These are phyloP conservation scores for Umbelopsis ramanniana DNA, from an alignment of 192 early-diverging fungal species.

Conservation along the genomic window DNA sequence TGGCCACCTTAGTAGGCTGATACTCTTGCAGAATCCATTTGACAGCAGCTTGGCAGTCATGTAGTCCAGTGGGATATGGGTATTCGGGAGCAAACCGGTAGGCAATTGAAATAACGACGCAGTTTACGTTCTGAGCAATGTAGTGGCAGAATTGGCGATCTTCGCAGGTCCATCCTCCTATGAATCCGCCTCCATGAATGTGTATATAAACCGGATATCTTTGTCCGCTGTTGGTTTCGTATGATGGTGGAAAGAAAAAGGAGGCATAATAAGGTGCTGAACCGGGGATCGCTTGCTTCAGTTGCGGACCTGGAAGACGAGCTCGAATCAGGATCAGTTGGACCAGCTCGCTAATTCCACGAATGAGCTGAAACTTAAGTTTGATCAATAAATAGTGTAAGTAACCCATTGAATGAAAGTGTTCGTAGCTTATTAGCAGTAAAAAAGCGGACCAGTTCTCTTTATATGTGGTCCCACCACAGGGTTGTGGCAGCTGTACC, in stretches of 20 bases:
- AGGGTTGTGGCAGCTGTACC: no score
- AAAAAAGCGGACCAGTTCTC: not conserved
- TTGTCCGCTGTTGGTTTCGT: not conserved
- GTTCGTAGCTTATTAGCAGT: not conserved
- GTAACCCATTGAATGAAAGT: not conserved
- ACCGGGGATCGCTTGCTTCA: not conserved
- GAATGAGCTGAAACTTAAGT: not conserved
- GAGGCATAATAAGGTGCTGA: not conserved
- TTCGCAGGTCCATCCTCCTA: not conserved
- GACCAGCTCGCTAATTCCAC: not conserved
- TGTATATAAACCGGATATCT: slow-evolving; percentile 13
- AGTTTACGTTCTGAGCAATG: not conserved
- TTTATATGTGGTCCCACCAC: no score
- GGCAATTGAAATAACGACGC: slow-evolving; percentile 7
- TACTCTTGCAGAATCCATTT: slow-evolving; percentile 11
- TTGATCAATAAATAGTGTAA: not conserved
- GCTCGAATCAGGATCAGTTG: not conserved
- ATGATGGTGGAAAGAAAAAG: slow-evolving; percentile 5
- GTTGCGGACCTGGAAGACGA: not conserved
- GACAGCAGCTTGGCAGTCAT: slow-evolving; percentile 10
- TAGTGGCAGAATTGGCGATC: not conserved
- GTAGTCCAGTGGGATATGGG: not conserved
- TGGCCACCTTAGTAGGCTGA: not conserved
- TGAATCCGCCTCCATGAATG: slow-evolving; percentile 8
- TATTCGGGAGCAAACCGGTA: slow-evolving; percentile 17